A percentile compares a stretch with the other conserved stretches of the same genome.
Evolutionary conservation across 768 basidiomycete genomes (phyloP).

Genomic region (Brasilioporus rufonigricans): DNA sequence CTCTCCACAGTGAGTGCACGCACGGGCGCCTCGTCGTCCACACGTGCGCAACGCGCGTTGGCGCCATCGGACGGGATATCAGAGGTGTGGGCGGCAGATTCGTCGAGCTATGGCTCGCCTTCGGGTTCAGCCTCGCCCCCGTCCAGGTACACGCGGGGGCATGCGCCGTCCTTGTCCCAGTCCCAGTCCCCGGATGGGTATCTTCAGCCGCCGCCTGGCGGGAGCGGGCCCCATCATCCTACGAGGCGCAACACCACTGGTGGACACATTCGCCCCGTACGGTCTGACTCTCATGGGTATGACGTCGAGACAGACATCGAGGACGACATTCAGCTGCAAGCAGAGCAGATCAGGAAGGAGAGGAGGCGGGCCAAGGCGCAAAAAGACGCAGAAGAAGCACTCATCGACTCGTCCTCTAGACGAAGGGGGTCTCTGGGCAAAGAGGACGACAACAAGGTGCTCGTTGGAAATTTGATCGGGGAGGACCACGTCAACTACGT

Average conservation of each 20-base stretch:
- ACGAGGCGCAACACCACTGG: conserved; percentile 73
- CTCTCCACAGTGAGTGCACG: conserved; percentile 30
- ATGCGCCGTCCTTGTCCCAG: conserved; percentile 24
- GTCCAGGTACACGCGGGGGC: conserved; percentile 19
- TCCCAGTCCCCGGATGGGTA: conserved; percentile 40
- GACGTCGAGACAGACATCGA: conserved; percentile 40
- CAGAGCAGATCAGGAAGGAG: conserved; percentile 82
- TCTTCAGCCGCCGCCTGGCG: conserved; percentile 47
- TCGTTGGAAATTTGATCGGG: conserved; percentile 96
- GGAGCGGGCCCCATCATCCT: conserved; percentile 35
- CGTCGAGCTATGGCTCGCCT: conserved; percentile 14
- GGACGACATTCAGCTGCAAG: conserved; percentile 79
- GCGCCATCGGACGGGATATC: conserved; percentile 14
- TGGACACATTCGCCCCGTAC: conserved; percentile 40
- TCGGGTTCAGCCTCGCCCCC: conserved; percentile 18
- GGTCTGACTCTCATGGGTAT: conserved; percentile 33
- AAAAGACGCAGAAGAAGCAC: conserved; percentile 58
- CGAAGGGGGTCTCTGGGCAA: conserved; percentile 23
- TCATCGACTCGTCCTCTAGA: conserved; percentile 36
- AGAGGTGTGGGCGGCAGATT: conserved; percentile 23
- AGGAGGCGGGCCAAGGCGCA: conserved; percentile 71
- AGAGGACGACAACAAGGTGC: conserved; percentile 51
- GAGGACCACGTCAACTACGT: conserved; percentile 99
- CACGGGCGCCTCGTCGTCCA: conserved; percentile 19
- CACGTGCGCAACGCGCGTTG: conserved; percentile 17